Evolutionary conservation across 768 basidiomycete species (phyloP), one percentile per base, ranked within the genome.

Genomic region (Jaapia argillacea): DNA sequence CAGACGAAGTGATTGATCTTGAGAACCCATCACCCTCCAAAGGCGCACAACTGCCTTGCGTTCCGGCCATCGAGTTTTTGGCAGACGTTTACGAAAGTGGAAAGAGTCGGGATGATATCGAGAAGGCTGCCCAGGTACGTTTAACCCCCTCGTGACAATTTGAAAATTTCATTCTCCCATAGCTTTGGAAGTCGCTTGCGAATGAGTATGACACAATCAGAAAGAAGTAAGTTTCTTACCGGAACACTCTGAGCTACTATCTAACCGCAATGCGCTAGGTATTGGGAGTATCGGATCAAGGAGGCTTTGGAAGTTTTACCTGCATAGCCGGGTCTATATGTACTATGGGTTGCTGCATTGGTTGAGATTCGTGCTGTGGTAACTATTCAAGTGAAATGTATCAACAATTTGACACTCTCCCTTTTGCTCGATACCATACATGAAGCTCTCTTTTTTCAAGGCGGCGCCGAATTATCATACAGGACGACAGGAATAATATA

Each of bases 41-140:
- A 38, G 69, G 66, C 24, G 84, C 90, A 3, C 70, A 85, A 31
- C 63, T 94, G 5, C 91, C 92, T 2, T 83, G 85, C 44, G 66
- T 74, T 4, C 69, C 79, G 18, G 92, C 92, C 6, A 66, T 93
- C 38, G 91, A 94, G 58, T 89, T 92, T 59, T 50, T 90, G 48
- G 91, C 89, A 1, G 88, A 93, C 54, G 69, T 80, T 2, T 70
- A 77, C 52, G 82, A 83, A 52, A 62, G 68, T 26, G 69, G 16
- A 38, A 21, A 70, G 42, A 78, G 72, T n/a, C 67, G 69, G 23
- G 67, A 70, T 7, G 63, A 61, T 31, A 53, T 72, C 0, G 44
- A 63, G 43, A 70, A 62, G 46, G 67, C 67, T 22, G 52, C 60
- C 6, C 51, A 62, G 51, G 64, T 64, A 33, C 12, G 57, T 44